Evolutionary conservation across 1,284 basidiomycete species (phyloP).

Genomic region (Ceratorhiza oryzae-sativae): DNA sequence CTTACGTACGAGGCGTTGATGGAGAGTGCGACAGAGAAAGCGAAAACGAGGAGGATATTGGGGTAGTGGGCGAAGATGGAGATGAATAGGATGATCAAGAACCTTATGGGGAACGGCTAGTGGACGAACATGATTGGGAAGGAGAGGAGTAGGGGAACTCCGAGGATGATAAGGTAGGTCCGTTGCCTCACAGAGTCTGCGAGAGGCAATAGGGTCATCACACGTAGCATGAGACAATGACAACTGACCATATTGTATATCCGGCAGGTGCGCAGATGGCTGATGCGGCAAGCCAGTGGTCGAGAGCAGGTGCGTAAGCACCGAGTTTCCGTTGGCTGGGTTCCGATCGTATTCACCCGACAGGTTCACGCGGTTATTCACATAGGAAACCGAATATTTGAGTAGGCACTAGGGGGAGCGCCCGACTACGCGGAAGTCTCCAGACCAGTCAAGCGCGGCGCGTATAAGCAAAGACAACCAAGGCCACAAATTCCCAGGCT

Average conservation of each 20-base stretch:
- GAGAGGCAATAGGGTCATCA: not conserved
- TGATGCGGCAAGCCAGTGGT: not conserved
- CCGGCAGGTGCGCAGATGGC: not conserved
- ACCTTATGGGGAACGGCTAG: too few species aligned
- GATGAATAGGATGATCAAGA: too few species aligned
- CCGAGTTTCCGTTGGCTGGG: too few species aligned
- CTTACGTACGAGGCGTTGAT: too few species aligned
- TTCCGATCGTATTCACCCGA: too few species aligned
- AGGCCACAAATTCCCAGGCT: constrained; percentile 19
- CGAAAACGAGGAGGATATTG: too few species aligned
- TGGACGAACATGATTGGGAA: too few species aligned
- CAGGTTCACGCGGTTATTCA: too few species aligned
- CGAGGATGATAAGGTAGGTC: not conserved
- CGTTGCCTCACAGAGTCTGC: not conserved
- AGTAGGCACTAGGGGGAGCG: constrained; percentile 3
- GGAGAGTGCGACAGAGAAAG: too few species aligned
- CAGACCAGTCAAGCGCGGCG: not conserved
- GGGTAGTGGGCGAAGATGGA: too few species aligned
- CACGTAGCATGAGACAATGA: not conserved
- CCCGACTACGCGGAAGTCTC: not conserved
- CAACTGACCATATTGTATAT: not conserved
- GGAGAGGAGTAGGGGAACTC: not conserved
- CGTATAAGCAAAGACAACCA: constrained; percentile 14
- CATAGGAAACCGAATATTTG: too few species aligned
- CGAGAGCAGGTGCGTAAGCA: not conserved